Conservation (phyloP, 2,329 filamentous ascomycete genomes). For the Chrysosporium keratinophilum region DNA sequence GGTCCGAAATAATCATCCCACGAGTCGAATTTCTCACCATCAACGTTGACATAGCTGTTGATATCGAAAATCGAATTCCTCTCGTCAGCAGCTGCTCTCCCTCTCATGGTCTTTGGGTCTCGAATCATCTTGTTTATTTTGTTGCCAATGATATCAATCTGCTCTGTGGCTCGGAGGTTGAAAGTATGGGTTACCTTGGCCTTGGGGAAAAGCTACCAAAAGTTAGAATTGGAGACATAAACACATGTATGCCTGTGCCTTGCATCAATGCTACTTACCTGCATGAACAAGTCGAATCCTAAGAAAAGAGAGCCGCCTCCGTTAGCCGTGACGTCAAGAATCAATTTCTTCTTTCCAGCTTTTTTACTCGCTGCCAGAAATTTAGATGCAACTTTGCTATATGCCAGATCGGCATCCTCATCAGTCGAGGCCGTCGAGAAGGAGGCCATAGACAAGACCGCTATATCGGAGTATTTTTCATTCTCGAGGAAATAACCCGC, state of each 20-base stretch:
- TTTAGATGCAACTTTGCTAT: slow-evolving; percentile 31
- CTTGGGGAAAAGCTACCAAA: slow-evolving; percentile 39
- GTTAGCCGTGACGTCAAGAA: slow-evolving; percentile 55
- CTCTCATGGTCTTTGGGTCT: slow-evolving; percentile 6
- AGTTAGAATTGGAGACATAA: neutral
- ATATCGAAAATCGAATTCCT: slow-evolving; percentile 14
- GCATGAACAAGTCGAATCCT: slow-evolving; percentile 43
- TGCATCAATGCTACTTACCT: slow-evolving; percentile 20
- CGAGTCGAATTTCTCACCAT: slow-evolving; percentile 28
- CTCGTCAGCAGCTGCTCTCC: slow-evolving; percentile 9
- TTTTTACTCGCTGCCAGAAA: slow-evolving; percentile 41
- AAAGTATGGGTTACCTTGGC: slow-evolving; percentile 37
- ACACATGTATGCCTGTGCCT: neutral
- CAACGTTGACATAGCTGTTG: slow-evolving; percentile 20
- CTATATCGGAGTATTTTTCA: slow-evolving; percentile 32
- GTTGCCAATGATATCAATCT: slow-evolving; percentile 29
- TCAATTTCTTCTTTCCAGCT: slow-evolving; percentile 48
- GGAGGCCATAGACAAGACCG: slow-evolving; percentile 36
- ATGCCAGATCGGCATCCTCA: slow-evolving; percentile 19
- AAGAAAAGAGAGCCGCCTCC: slow-evolving; percentile 45
- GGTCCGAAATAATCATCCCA: slow-evolving; percentile 27
- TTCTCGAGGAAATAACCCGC: slow-evolving; percentile 38
- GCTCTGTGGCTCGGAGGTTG: slow-evolving; percentile 39
- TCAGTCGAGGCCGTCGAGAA: slow-evolving; percentile 22
- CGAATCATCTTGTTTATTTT: slow-evolving; percentile 19